These are phyloP conservation scores for Pythium apleroticum DNA, from an alignment of 352 stramenopile species.

Conservation along the genomic window DNA sequence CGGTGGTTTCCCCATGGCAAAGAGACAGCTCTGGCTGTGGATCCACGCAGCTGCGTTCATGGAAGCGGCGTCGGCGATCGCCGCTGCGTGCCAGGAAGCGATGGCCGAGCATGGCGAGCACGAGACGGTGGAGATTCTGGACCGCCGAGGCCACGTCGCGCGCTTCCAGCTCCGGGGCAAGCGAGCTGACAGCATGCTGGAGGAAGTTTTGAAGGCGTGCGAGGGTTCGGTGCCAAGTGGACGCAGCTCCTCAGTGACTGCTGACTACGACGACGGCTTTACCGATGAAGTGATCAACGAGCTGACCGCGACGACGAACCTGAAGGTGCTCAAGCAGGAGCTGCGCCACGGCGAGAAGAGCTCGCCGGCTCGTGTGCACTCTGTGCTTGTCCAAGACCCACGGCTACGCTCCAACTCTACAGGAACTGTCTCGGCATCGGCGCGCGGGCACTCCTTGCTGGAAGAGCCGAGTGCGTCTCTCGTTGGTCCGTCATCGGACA, in stretches of 20 bases:
- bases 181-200: constrained; percentile 39
- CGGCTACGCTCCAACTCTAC: constrained; percentile 25
- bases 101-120: constrained; percentile 38
- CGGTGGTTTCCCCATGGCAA: constrained; percentile 42
- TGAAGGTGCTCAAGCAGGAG: constrained; percentile 7
- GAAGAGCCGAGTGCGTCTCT: constrained; percentile 40
- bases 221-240: background rate
- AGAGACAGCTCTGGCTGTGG: constrained; percentile 78
- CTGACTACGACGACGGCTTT: constrained; percentile 62
- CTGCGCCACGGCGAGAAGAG: background rate
- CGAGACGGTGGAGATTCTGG: constrained; percentile 52
- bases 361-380: constrained; percentile 26
- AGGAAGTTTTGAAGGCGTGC: constrained; percentile 8
- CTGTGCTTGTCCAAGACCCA: constrained; percentile 44
- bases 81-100: constrained; percentile 46
- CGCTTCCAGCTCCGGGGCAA: constrained; percentile 68
- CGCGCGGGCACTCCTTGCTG: constrained; percentile 32
- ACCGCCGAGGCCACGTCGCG: constrained; percentile 65
- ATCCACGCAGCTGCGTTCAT: constrained; percentile 76
- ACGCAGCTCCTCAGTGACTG: constrained; percentile 2
- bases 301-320: constrained; percentile 14
- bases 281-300: background rate
- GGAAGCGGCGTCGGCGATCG: constrained; percentile 64
- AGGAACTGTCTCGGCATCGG: background rate
- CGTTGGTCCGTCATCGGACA: constrained; percentile 28